A percentile compares a stretch with the other conserved stretches of the same genome.
phyloP scores from a whole-genome alignment of 164 flowering plant genomes.

The Berberis vulgaris region DNA sequence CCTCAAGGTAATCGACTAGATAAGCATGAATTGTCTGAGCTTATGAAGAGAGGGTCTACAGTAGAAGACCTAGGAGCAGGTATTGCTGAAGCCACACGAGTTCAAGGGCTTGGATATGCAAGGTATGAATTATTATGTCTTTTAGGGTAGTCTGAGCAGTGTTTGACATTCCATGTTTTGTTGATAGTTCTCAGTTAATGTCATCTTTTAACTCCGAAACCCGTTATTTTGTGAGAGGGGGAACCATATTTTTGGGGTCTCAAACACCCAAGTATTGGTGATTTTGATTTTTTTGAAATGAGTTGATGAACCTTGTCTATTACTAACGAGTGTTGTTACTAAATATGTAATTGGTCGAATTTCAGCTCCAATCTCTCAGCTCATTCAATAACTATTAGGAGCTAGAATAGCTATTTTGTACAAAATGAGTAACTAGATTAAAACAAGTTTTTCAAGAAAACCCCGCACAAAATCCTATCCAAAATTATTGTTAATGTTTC shows the following conservation, averaged over 20 bases:
- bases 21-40: conserved; percentile 81
- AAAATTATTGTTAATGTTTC: not conserved
- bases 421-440: no score
- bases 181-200: not conserved
- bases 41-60: conserved; percentile 82
- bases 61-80: conserved; percentile 93
- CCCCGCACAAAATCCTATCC: not conserved
- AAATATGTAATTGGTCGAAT: no score
- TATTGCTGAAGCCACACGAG: conserved; percentile 82
- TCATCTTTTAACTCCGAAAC: not conserved
- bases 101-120: conserved; percentile 84
- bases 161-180: not conserved
- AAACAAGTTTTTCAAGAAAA: no score
- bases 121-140: conserved; percentile 31
- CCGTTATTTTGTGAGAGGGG: no score
- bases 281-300: no score
- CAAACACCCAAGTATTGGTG: no score
- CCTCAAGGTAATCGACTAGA: conserved; percentile 81
- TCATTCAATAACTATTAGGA: no score
- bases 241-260: no score
- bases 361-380: no score
- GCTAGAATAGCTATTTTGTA: no score
- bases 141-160: not conserved
- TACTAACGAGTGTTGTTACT: no score
- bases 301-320: no score